Evolutionary conservation across 805 yeast genomes (phyloP), one percentile per base, ranked within the genome.

Genomic region (Brettanomyces sp.): DNA sequence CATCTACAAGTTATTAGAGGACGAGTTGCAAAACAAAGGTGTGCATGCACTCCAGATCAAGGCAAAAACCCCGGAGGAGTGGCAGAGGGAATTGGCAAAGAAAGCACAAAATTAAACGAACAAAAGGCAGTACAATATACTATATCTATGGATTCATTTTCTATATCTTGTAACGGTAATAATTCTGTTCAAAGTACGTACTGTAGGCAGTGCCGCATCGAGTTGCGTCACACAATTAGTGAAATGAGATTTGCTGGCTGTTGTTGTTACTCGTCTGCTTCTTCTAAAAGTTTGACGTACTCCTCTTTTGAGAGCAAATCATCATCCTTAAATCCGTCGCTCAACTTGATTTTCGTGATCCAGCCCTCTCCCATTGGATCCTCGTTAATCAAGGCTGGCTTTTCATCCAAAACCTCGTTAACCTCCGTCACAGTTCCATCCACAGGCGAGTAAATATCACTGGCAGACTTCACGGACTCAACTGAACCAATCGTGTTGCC

Each of bases 311-410:
- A 65, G 64, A 82, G 60, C 56, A 82, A 70, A 12, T 70, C 77
- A 43, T 63, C 74, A 32, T 59, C 56, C n/a, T 55, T 48, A n/a
- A 52, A 50, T 18, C 41, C 49, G n/a, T 64, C 68, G 22, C 59
- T 53, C 49, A 85, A 66, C 65, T 82, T 74, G 54, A 91, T 66
- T 67, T 87, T 85, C 45, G 85, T 87, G 51, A 91, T 77, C 96
- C 96, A 91, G 35, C 95, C 98, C 47, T 79, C 80, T 46, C 97
- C 97, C 80, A 85, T 73, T 42, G 99, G 97, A 60, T 89, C 97
- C 52, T 70, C 66, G 68, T 90, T 91, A 58, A 93, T 78, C 56
- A 88, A 69, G 47, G 79, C 80, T 34, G 99, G 97, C 49, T 73
- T 69, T 43, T 76, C 77, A 51, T 77, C 82, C 54, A 93, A 73